These are phyloP conservation scores for Aspergillus incahuasiensis DNA, from an alignment of 495 filamentous ascomycete species.

Conservation along the genomic window DNA sequence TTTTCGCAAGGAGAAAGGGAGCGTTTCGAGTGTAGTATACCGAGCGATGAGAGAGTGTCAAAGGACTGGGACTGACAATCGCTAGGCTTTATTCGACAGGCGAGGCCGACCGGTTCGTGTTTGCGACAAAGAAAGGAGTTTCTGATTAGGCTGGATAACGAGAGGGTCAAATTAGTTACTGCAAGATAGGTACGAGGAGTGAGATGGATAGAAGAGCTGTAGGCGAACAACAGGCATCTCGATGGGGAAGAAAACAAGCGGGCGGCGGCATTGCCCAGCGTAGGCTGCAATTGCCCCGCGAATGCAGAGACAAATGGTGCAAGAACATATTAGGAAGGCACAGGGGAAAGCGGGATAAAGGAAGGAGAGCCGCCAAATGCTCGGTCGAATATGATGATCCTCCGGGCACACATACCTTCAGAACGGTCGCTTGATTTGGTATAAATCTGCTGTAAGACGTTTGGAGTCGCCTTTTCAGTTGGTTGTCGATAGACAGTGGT, in stretches of 20 bases:
- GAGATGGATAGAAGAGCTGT: conserved; percentile 12
- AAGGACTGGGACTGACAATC: conserved; percentile 7
- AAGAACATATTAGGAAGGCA: conserved; percentile 14
- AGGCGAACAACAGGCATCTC: conserved; percentile 22
- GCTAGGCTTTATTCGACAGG: conserved; percentile 2
- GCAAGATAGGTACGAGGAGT: conserved; percentile 12
- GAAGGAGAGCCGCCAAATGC: conserved; percentile 2
- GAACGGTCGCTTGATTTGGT: neutral
- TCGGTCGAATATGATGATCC: neutral
- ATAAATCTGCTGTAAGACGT: conserved; percentile 7
- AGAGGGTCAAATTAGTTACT: conserved; percentile 30
- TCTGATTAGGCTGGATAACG: conserved; percentile 27
- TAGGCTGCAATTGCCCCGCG: conserved; percentile 18
- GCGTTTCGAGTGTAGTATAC: conserved; percentile 4
- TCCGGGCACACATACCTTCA: conserved; percentile 4
- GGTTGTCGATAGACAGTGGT: neutral
- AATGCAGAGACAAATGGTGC: conserved; percentile 24
- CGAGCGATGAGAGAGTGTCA: conserved; percentile 16
- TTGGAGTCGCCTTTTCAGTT: conserved; percentile 2
- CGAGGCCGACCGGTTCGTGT: conserved; percentile 25
- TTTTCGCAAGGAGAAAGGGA: conserved; percentile 36
- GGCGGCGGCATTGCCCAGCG: conserved; percentile 12
- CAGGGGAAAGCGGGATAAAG: conserved; percentile 19
- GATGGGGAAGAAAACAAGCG: conserved; percentile 24
- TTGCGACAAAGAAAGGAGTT: conserved; percentile 20